phyloP scores from a whole-genome alignment of 192 early-diverging fungal species.

The Entophlyctis helioformis region DNA sequence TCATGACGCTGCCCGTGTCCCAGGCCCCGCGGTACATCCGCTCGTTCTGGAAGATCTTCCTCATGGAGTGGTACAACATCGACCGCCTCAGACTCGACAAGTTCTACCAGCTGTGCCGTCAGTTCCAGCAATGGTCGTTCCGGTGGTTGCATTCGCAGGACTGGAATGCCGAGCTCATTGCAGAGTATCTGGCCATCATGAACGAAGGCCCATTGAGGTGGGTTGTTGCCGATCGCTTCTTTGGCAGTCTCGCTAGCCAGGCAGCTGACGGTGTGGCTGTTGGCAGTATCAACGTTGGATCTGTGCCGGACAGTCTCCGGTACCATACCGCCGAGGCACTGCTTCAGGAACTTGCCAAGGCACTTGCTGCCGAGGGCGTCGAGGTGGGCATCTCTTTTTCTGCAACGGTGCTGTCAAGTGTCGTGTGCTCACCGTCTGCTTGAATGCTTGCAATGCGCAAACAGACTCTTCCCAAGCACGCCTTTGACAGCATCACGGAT shows the following conservation, averaged over 20 bases:
- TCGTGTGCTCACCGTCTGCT: too few species aligned
- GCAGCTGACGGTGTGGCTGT: neutral
- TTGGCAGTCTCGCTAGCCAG: neutral
- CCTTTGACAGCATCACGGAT: too few species aligned
- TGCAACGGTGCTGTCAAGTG: too few species aligned
- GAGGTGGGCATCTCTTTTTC: too few species aligned
- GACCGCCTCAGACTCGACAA: conserved; percentile 75
- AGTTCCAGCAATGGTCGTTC: conserved; percentile 52
- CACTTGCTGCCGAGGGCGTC: conserved; percentile 29
- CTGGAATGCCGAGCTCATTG: conserved; percentile 42
- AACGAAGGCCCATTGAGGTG: conserved; percentile 53
- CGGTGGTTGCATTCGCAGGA: conserved; percentile 39
- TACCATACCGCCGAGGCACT: conserved; percentile 64
- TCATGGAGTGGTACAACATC: conserved; percentile 62
- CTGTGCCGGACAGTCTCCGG: conserved; percentile 51
- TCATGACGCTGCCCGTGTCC: conserved; percentile 29
- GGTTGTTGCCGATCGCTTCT: neutral
- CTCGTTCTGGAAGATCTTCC: conserved; percentile 56
- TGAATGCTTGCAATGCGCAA: too few species aligned
- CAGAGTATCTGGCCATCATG: conserved; percentile 38
- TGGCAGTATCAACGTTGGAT: conserved; percentile 39
- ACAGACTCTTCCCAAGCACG: too few species aligned
- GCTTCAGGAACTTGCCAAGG: conserved; percentile 57
- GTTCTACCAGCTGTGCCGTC: conserved; percentile 58
- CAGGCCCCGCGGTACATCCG: conserved; percentile 43